Percentiles rank a stretch among this genome's conserved stretches.
phyloP scores from a whole-genome alignment of 768 basidiomycete species.

The Rhizopogon vinicolor region DNA sequence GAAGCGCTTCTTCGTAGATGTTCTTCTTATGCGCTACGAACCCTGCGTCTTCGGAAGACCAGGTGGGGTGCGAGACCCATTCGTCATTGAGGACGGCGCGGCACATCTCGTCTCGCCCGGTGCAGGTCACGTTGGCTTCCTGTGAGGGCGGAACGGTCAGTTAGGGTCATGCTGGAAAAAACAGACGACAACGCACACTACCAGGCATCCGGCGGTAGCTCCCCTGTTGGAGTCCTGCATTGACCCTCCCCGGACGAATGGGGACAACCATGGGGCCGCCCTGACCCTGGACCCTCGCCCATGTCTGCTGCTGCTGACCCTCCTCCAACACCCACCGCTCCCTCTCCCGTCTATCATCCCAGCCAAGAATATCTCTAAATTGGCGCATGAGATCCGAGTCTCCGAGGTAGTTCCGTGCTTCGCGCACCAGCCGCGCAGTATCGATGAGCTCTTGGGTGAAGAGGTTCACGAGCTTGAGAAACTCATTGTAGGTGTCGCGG shows the following conservation, averaged over 20 bases:
- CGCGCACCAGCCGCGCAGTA: constrained; percentile 73
- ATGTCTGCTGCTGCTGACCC: constrained; percentile 39
- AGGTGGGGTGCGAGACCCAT: constrained; percentile 97
- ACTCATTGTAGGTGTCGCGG: constrained; percentile 85
- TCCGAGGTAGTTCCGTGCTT: constrained; percentile 70
- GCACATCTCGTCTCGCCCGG: constrained; percentile 97
- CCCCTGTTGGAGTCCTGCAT: constrained; percentile 71
- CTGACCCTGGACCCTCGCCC: constrained; percentile 47
- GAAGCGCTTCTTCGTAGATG: constrained; percentile 92
- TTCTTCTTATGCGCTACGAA: constrained; percentile 93
- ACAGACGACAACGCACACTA: constrained; percentile 47
- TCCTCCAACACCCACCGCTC: constrained; percentile 48
- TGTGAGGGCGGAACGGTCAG: constrained; percentile 23
- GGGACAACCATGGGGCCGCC: constrained; percentile 29
- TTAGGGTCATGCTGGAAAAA: not conserved
- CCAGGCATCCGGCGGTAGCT: constrained; percentile 87
- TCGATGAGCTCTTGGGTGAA: constrained; percentile 96
- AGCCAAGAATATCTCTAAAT: constrained; percentile 84
- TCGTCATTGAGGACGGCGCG: constrained; percentile 95
- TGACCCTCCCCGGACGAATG: constrained; percentile 52
- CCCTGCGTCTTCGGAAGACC: constrained; percentile 90
- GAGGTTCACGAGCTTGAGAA: constrained; percentile 90
- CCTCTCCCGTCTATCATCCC: constrained; percentile 70
- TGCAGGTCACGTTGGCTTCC: constrained; percentile 87
- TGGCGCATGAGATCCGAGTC: constrained; percentile 77